phyloP scores from a whole-genome alignment of 306 rosid genomes.

The Fagus crenata region DNA sequence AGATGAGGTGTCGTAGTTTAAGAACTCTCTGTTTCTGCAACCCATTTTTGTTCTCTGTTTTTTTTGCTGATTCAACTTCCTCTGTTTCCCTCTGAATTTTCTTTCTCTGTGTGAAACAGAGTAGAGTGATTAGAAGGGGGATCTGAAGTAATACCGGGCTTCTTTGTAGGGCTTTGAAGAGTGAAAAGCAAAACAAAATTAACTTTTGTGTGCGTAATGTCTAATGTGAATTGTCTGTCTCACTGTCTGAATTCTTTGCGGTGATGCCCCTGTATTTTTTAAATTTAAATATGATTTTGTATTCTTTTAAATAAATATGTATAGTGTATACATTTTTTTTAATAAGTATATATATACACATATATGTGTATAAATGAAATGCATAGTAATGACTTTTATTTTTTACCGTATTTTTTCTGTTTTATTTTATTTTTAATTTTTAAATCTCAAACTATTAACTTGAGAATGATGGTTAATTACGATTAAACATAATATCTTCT shows the following conservation, averaged over 20 bases:
- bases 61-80: conserved; percentile 21
- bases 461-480: too few species aligned
- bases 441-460: too few species aligned
- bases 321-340: too few species aligned
- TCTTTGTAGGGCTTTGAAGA: background rate
- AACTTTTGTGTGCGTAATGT: background rate
- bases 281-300: too few species aligned
- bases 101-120: background rate
- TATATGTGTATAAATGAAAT: too few species aligned
- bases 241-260: background rate
- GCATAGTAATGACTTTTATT: too few species aligned
- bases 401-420: too few species aligned
- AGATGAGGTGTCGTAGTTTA: conserved; percentile 35
- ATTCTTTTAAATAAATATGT: too few species aligned
- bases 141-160: conserved; percentile 1
- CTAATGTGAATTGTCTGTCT: background rate
- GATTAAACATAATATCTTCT: too few species aligned
- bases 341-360: too few species aligned
- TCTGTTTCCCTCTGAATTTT: background rate
- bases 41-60: conserved; percentile 44
- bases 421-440: too few species aligned
- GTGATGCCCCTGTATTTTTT: too few species aligned
- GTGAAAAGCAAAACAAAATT: background rate
- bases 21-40: conserved; percentile 47
- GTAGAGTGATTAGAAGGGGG: background rate